phyloP scores from a whole-genome alignment of 192 early-diverging fungal genomes.

The Entophlyctis helioformis region DNA sequence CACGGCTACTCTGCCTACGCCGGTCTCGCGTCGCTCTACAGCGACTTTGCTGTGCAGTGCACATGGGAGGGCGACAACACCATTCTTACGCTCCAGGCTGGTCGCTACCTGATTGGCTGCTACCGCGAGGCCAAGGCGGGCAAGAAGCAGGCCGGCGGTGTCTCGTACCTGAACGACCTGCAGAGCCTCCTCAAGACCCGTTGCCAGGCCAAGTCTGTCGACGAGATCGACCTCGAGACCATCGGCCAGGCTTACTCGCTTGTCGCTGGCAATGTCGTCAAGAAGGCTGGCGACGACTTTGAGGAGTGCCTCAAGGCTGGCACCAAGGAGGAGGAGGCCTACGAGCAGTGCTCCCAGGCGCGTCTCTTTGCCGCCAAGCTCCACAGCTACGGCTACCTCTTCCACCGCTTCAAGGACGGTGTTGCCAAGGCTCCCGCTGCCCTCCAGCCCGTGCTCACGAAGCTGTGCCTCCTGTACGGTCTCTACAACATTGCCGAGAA shows the following conservation, averaged over 20 bases:
- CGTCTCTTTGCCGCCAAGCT: slow-evolving; percentile 72
- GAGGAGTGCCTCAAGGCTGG: slow-evolving; percentile 51
- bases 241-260: slow-evolving; percentile 70
- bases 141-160: slow-evolving; percentile 51
- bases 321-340: slow-evolving; percentile 62
- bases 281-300: slow-evolving; percentile 71
- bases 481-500: slow-evolving; percentile 71
- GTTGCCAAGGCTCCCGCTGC: slow-evolving; percentile 51
- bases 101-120: slow-evolving; percentile 72
- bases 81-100: slow-evolving; percentile 78
- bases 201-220: slow-evolving; percentile 35
- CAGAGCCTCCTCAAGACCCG: slow-evolving; percentile 20
- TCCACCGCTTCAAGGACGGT: slow-evolving; percentile 71
- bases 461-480: slow-evolving; percentile 71
- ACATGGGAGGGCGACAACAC: slow-evolving; percentile 69
- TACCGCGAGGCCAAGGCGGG: slow-evolving; percentile 61
- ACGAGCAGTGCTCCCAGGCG: slow-evolving; percentile 74
- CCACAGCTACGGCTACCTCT: slow-evolving; percentile 70
- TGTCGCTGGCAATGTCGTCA: slow-evolving; percentile 71
- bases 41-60: slow-evolving; percentile 69
- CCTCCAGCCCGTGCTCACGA: slow-evolving; percentile 48
- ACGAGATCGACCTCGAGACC: slow-evolving; percentile 45
- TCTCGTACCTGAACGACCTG: slow-evolving; percentile 60
- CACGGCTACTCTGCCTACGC: slow-evolving; percentile 92
- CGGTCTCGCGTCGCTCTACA: slow-evolving; percentile 71